A percentile compares a stretch with the other conserved stretches of the same genome.
Evolutionary conservation across 805 yeast genomes (phyloP).

Genomic region (Hagleromyces aurorensis): DNA sequence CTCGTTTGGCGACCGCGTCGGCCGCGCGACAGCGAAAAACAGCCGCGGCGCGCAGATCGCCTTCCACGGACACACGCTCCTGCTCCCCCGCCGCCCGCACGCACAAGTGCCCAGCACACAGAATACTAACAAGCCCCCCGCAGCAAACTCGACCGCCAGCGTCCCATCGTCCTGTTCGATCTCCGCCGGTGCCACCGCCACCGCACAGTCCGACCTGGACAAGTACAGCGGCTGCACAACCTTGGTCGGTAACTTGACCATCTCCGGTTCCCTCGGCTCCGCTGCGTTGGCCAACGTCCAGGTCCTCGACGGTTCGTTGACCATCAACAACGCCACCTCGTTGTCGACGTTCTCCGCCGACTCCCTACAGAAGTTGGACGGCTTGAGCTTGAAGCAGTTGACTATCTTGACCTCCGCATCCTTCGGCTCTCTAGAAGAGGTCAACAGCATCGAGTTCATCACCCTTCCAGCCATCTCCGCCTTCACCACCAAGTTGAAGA

Average conservation of each 20-base stretch:
- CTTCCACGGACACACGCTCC: no score
- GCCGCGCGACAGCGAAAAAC: no score
- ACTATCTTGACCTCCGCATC: slow-evolving; percentile 60
- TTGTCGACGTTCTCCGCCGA: slow-evolving; percentile 71
- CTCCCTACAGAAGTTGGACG: slow-evolving; percentile 63
- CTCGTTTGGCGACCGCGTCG: no score
- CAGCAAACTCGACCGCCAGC: slow-evolving; percentile 39
- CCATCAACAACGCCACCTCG: slow-evolving; percentile 53
- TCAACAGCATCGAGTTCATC: slow-evolving; percentile 70
- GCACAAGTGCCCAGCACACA: no score
- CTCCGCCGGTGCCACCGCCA: slow-evolving; percentile 55
- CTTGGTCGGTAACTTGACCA: slow-evolving; percentile 68
- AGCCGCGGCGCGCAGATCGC: no score
- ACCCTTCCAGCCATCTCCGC: slow-evolving; percentile 78
- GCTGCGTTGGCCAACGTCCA: slow-evolving; percentile 68
- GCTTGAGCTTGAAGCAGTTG: slow-evolving; percentile 52
- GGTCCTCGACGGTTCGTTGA: slow-evolving; percentile 70
- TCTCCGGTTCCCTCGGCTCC: slow-evolving; percentile 52
- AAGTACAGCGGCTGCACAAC: slow-evolving; percentile 64
- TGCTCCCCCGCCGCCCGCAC: no score
- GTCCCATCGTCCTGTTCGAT: slow-evolving; percentile 61
- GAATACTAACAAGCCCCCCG: slow-evolving; percentile 10
- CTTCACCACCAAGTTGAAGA: slow-evolving; percentile 65
- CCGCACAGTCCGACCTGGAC: slow-evolving; percentile 75
- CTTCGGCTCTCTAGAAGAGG: slow-evolving; percentile 72